phyloP scores from a whole-genome alignment of 2,329 filamentous ascomycete genomes.

The Xylariaceae sp. region DNA sequence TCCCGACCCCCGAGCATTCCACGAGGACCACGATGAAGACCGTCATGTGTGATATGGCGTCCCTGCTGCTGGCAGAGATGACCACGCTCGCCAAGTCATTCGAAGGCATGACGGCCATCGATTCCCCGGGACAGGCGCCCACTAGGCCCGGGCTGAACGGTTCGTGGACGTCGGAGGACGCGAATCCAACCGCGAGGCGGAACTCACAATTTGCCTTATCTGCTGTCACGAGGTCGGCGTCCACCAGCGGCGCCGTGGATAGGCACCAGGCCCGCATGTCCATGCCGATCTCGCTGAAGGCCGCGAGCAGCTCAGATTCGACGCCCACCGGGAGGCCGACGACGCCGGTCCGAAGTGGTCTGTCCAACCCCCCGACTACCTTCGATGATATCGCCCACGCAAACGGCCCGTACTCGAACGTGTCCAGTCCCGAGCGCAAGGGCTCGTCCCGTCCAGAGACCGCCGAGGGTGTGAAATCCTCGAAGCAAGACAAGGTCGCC shows the following conservation, averaged over 20 bases:
- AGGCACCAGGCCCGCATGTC: conserved; percentile 67
- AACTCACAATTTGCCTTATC: conserved; percentile 49
- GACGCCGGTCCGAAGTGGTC: conserved; percentile 41
- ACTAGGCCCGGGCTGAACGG: conserved; percentile 33
- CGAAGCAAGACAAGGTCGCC: conserved; percentile 48
- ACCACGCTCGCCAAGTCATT: conserved; percentile 65
- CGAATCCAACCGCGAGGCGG: conserved; percentile 35
- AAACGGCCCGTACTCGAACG: conserved; percentile 25
- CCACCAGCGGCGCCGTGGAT: conserved; percentile 47
- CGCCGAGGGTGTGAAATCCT: conserved; percentile 39
- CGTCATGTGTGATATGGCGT: conserved; percentile 71
- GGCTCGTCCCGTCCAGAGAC: conserved; percentile 28
- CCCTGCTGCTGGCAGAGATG: conserved; percentile 66
- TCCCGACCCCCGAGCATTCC: conserved; percentile 61
- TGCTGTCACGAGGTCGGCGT: conserved; percentile 42
- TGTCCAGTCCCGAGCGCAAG: conserved; percentile 35
- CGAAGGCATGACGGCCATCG: conserved; percentile 66
- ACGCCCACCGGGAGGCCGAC: conserved; percentile 40
- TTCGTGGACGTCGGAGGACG: conserved; percentile 34
- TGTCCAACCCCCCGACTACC: conserved; percentile 41
- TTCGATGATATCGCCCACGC: conserved; percentile 37
- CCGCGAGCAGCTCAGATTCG: conserved; percentile 35
- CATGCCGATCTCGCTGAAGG: conserved; percentile 58
- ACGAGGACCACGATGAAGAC: conserved; percentile 76
- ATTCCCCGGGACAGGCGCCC: conserved; percentile 59